phyloP scores from a whole-genome alignment of 768 basidiomycete genomes.

The Russula sp. region DNA sequence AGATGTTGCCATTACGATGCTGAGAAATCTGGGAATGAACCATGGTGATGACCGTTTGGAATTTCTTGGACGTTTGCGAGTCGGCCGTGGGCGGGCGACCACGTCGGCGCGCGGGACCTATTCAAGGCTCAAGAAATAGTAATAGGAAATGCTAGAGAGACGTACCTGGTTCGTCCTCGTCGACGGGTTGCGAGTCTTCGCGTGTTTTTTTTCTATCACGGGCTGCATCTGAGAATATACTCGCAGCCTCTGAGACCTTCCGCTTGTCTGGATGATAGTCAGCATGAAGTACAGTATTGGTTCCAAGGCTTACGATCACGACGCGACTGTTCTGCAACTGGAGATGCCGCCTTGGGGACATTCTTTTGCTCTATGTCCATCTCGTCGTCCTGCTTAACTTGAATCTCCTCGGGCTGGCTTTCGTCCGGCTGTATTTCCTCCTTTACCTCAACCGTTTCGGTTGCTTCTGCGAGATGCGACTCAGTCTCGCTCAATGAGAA shows the following conservation, averaged over 20 bases:
- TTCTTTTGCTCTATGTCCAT: constrained; percentile 21
- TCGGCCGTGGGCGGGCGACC: constrained; percentile 31
- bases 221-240: constrained; percentile 40
- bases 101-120: constrained; percentile 31
- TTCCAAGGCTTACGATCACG: constrained; percentile 24
- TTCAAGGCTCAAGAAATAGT: background rate
- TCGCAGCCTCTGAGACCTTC: constrained; percentile 55
- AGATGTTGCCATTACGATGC: constrained; percentile 86
- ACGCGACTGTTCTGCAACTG: constrained; percentile 21
- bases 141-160: background rate
- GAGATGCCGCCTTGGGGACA: constrained; percentile 1
- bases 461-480: constrained; percentile 6
- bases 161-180: constrained; percentile 56
- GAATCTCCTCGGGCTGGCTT: background rate
- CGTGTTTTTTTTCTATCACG: constrained; percentile 57
- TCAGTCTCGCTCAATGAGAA: background rate
- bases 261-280: constrained; percentile 53
- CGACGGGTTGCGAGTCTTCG: constrained; percentile 66
- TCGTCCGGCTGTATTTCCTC: constrained; percentile 2
- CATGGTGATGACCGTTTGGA: constrained; percentile 78
- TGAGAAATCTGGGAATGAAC: constrained; percentile 79
- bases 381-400: background rate
- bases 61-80: constrained; percentile 54
- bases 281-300: constrained; percentile 3
- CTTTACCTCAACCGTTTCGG: constrained; percentile 1